These are phyloP conservation scores for Kwoniella dejecticola DNA, from an alignment of 768 basidiomycete genomes.

Conservation along the genomic window DNA sequence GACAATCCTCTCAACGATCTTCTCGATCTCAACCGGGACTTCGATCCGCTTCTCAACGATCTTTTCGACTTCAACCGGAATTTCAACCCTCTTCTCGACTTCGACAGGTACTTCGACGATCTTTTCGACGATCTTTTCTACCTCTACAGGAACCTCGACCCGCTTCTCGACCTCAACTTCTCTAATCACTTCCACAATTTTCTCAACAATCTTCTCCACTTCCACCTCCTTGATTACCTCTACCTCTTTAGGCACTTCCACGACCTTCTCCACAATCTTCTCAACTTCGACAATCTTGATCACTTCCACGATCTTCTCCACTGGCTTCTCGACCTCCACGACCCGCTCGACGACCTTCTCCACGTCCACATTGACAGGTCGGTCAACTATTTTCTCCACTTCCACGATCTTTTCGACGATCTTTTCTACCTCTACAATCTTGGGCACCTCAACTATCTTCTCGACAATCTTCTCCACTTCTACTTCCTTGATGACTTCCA, in stretches of 20 bases:
- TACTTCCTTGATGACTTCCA: slow-evolving; percentile 40
- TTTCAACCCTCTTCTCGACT: slow-evolving; percentile 52
- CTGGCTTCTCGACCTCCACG: slow-evolving; percentile 35
- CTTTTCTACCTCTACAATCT: slow-evolving; percentile 44
- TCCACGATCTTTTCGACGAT: slow-evolving; percentile 38
- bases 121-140: slow-evolving; percentile 37
- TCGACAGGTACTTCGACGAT: slow-evolving; percentile 36
- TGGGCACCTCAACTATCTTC: slow-evolving; percentile 43
- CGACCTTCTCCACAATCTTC: slow-evolving; percentile 38
- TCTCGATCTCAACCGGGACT: slow-evolving; percentile 38
- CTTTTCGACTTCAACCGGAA: slow-evolving; percentile 38
- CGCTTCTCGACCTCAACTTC: slow-evolving; percentile 46
- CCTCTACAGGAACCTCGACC: slow-evolving; percentile 39
- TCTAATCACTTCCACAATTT: slow-evolving; percentile 42
- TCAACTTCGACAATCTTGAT: slow-evolving; percentile 40
- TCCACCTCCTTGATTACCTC: slow-evolving; percentile 45
- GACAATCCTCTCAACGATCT: slow-evolving; percentile 37
- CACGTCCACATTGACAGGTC: slow-evolving; percentile 36
- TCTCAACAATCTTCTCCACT: slow-evolving; percentile 42
- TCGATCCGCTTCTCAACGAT: slow-evolving; percentile 43
- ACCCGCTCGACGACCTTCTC: slow-evolving; percentile 45
- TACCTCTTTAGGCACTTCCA: slow-evolving; percentile 32
- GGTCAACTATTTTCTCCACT: slow-evolving; percentile 40
- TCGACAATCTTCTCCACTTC: slow-evolving; percentile 31
- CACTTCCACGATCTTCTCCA: slow-evolving; percentile 39